phyloP scores from a whole-genome alignment of 495 filamentous ascomycete species.

The Achaetomiella virescens region DNA sequence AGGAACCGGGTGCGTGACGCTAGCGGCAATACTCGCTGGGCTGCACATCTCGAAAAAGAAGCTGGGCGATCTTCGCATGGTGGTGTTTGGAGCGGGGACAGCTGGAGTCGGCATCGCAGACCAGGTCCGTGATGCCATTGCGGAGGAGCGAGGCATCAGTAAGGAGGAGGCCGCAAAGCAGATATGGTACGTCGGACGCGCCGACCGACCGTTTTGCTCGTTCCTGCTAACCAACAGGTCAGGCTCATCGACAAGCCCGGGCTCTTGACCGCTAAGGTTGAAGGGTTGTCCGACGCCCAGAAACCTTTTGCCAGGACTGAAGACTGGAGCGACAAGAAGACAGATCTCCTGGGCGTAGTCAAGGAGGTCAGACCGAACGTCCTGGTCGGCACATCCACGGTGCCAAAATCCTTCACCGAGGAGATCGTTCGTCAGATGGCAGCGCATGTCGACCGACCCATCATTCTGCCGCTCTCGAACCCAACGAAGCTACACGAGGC shows the following conservation, averaged over 20 bases:
- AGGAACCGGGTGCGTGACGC: slow-evolving; percentile 80
- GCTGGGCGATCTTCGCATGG: slow-evolving; percentile 59
- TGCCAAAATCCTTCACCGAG: slow-evolving; percentile 71
- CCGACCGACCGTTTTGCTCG: not conserved
- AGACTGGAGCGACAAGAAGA: slow-evolving; percentile 51
- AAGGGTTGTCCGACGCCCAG: slow-evolving; percentile 57
- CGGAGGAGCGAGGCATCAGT: slow-evolving; percentile 56
- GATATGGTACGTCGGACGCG: slow-evolving; percentile 58
- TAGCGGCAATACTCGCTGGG: slow-evolving; percentile 72
- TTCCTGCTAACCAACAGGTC: not conserved
- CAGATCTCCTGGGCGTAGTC: slow-evolving; percentile 60
- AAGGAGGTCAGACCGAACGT: slow-evolving; percentile 71
- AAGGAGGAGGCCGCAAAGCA: slow-evolving; percentile 73
- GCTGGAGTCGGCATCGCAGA: slow-evolving; percentile 87
- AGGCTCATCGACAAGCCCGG: slow-evolving; percentile 86
- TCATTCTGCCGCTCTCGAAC: slow-evolving; percentile 82
- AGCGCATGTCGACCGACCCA: slow-evolving; percentile 66
- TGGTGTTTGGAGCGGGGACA: slow-evolving; percentile 78
- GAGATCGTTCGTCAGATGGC: slow-evolving; percentile 73
- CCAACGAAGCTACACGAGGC: slow-evolving; percentile 83
- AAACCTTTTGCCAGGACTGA: slow-evolving; percentile 55
- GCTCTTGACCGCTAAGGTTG: slow-evolving; percentile 55
- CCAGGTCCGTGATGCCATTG: slow-evolving; percentile 73
- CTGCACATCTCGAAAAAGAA: slow-evolving; percentile 62
- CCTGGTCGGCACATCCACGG: slow-evolving; percentile 78